Evolutionary conservation across 2,329 filamentous ascomycete genomes (phyloP), one percentile per base, ranked within the genome.

Genomic region (Metarhizium album): DNA sequence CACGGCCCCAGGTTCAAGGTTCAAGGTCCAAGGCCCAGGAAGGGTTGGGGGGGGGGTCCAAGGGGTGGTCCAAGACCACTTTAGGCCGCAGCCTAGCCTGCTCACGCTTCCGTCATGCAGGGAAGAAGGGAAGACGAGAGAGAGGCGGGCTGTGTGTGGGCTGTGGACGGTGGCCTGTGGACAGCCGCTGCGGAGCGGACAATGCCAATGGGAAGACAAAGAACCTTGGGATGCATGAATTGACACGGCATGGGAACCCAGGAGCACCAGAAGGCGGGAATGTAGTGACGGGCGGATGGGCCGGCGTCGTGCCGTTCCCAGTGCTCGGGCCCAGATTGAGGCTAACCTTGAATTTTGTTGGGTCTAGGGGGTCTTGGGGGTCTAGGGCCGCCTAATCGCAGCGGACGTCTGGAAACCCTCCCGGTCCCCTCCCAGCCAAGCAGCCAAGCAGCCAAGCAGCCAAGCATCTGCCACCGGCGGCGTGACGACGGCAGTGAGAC

Each of bases 271-370:
- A 48, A 52, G 51, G 57, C 63, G 64, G 65, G 65, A 67, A 65
- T 64, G 65, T 60, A 64, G 62, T 61, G 61, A 55, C 57, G 62
- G 64, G 59, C 63, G 63, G 64, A 63, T 66, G 60, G 65, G 54
- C 64, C 63, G 63, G 63, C 64, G 64, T 66, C 64, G 64, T 63
- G 65, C 62, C 65, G 64, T 61, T 66, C 64, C 64, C 65, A 67
- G 61, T 16, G 45, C 48, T 51, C 20, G 42, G 50, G 46, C 42
- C 50, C 33, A 46, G 46, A 29, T 29, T 42, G 46, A 48, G 43
- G 52, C 50, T 33, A 42, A 52, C 4, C n/a, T n/a, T 9, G 24
- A 46, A 18, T n/a, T n/a, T 18, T 14, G 33, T n/a, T 35, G 14
- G 33, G 27, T 29, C 27, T 11, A 29, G 27, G 27, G 27, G n/a